Base-by-base conservation (phyloP, 2,329 filamentous ascomycete species). In the Leptographium lundbergii region DNA sequence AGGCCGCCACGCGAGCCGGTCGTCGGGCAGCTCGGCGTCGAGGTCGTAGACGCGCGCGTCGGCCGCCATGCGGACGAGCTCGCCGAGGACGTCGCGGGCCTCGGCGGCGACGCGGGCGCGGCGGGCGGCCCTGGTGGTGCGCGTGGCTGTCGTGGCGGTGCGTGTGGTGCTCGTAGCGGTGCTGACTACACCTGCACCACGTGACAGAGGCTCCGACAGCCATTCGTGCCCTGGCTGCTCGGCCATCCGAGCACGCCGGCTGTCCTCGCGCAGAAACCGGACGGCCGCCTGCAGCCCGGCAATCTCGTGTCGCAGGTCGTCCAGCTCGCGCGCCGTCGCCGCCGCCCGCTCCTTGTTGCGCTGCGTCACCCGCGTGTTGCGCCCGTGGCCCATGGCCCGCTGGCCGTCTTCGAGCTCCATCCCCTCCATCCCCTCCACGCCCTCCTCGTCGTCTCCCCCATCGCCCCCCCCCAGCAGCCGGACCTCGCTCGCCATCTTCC, bases 241-340 rank as follows among this genome's bases (percentile, higher is more conserved):
- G 19, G 73, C 75, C 55, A 81, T 70, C 22, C 85, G 78, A 1
- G 84, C 81, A 4, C 83, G 80, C 50, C 78, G 75, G 69, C 82
- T 88, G 66, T 89, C 85, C 63, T 86, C 81, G 29, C 85, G 78
- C 34, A 90, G 75, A 69, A 84, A 87, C 13, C 84, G 78, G 53
- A 89, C 81, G 1, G 85, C 84, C 2, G 81, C 79, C 67, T 88
- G 79, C 59, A 87, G 70, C 64, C 76, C 77, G 59, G 77, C 77
- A 65, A 91, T 84, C 61, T 92, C 85, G 64, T 79, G 78, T 69
- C 85, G 84, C 64, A 91, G 80, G 11, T 76, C 75, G 64, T 91
- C 86, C 73, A 91, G 85, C 70, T 92, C 87, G 57, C 84, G 81
- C 32, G 84, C 84, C 1, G 84, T 87, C 5, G 85, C 82, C 54